phyloP scores from a whole-genome alignment of 176 grass and related monocot species.

The Otatea glauca region DNA sequence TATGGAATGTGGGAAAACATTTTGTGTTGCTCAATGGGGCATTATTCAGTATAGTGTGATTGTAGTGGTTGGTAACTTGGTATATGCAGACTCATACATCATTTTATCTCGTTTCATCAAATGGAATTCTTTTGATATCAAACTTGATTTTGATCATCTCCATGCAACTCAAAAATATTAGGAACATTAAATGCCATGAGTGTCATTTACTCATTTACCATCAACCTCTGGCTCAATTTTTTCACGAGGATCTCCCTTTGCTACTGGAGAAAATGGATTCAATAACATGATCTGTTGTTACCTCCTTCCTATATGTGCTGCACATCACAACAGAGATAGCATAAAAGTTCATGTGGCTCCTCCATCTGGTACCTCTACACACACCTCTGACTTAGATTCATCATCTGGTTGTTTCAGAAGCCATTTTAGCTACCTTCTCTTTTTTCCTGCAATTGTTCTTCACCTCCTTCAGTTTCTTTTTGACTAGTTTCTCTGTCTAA shows the following conservation, averaged over 20 bases:
- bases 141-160: neutral
- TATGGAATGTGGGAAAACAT: too few relatives aligned
- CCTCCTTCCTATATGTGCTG: constrained; percentile 45
- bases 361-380: constrained; percentile 35
- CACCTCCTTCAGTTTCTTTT: constrained; percentile 27
- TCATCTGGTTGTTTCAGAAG: constrained; percentile 23
- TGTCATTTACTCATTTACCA: neutral
- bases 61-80: too few relatives aligned
- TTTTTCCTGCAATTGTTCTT: constrained; percentile 17
- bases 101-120: too few relatives aligned
- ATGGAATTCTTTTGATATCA: too few relatives aligned
- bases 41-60: too few relatives aligned
- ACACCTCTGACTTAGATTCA: constrained; percentile 22
- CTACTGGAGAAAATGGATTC: constrained; percentile 12
- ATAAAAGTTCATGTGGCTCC: neutral
- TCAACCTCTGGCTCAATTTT: constrained; percentile 5
- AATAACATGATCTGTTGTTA: constrained; percentile 33
- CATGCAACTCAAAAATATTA: too few relatives aligned
- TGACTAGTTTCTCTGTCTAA: constrained; percentile 29
- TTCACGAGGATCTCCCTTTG: neutral
- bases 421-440: constrained; percentile 21
- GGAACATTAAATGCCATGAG: neutral
- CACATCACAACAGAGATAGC: constrained; percentile 16
- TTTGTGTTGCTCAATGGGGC: too few relatives aligned
- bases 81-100: too few relatives aligned